Conservation (phyloP, 1,139 yeast species). For the Pichia sp. region DNA sequence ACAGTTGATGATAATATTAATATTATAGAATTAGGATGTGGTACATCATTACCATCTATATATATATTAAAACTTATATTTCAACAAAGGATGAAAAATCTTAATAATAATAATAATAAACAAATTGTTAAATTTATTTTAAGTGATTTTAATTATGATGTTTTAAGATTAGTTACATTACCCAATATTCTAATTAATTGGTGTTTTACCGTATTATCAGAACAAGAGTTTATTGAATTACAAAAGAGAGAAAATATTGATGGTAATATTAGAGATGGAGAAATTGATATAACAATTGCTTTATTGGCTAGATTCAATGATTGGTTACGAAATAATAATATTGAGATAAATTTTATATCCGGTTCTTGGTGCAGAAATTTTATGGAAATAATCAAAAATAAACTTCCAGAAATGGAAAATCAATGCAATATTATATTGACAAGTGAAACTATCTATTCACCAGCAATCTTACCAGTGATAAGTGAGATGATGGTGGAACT, state of each 20-base stretch:
- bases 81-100: conserved; percentile 15
- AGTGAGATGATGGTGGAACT: conserved; percentile 50
- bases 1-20: conserved; percentile 16
- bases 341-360: conserved; percentile 51
- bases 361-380: conserved; percentile 84
- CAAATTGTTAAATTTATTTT: conserved; percentile 40
- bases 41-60: conserved; percentile 77
- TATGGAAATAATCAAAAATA: conserved; percentile 33
- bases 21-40: conserved; percentile 78
- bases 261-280: conserved; percentile 46
- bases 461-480: conserved; percentile 62
- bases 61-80: conserved; percentile 42
- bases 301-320: conserved; percentile 39
- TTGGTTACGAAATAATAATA: conserved; percentile 36
- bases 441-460: conserved; percentile 88
- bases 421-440: conserved; percentile 44
- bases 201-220: conserved; percentile 42
- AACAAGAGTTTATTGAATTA: conserved; percentile 32
- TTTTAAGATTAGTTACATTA: conserved; percentile 70
- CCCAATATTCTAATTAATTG: conserved; percentile 80
- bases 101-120: not conserved
- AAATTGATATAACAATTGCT: conserved; percentile 51
- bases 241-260: conserved; percentile 30
- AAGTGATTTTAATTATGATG: conserved; percentile 79
- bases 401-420: conserved; percentile 7